Conservation (phyloP, 2,329 filamentous ascomycete genomes). For the Trichoderma atrobrunneum region DNA sequence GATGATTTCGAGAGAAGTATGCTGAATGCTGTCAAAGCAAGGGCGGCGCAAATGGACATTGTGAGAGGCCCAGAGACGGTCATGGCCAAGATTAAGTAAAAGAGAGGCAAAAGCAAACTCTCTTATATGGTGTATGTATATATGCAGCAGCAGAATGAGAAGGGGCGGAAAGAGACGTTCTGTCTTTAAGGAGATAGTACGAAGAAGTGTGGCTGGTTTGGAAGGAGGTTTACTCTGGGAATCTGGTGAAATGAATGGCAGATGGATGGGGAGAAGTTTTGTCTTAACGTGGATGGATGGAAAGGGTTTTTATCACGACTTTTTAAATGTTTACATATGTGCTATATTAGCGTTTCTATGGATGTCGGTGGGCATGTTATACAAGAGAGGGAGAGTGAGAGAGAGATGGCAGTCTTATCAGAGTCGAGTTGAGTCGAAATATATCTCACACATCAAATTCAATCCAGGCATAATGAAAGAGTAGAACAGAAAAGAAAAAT, state of each 20-base stretch:
- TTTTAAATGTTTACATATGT: slow-evolving; percentile 11
- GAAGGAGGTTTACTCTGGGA: background rate
- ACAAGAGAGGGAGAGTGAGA: background rate
- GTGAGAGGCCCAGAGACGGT: slow-evolving; percentile 84
- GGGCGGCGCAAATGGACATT: slow-evolving; percentile 81
- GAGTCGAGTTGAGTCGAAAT: slow-evolving; percentile 1
- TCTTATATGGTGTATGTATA: background rate
- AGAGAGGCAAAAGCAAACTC: too few species aligned
- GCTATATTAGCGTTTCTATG: slow-evolving; percentile 18
- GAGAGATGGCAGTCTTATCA: background rate
- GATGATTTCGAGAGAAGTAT: slow-evolving; percentile 94
- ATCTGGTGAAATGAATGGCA: background rate
- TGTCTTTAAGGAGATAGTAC: background rate
- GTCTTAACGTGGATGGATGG: background rate
- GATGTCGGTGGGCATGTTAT: slow-evolving; percentile 6
- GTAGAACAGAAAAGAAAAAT: background rate
- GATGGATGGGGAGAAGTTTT: background rate
- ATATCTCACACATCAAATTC: background rate
- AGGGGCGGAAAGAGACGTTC: background rate
- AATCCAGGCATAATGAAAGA: background rate
- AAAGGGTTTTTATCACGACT: background rate
- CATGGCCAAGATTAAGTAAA: slow-evolving; percentile 84
- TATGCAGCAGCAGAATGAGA: background rate
- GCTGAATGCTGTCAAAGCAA: slow-evolving; percentile 82
- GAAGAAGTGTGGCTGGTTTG: background rate